phyloP scores from a whole-genome alignment of 257 asterid species.

The Solanum acaule region DNA sequence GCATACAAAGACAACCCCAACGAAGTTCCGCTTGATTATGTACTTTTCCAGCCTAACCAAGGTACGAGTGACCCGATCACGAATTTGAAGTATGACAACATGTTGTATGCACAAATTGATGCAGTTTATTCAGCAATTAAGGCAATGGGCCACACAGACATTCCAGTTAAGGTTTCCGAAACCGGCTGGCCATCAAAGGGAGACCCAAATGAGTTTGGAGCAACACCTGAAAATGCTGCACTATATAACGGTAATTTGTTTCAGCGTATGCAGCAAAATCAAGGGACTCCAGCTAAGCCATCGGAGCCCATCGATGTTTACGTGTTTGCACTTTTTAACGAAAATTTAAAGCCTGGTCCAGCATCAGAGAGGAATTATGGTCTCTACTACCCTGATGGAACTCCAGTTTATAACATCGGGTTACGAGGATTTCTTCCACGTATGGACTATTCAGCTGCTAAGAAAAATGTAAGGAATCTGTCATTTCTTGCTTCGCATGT shows the following conservation, averaged over 20 bases:
- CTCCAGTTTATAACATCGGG: slow-evolving; percentile 67
- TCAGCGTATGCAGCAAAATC: slow-evolving; percentile 28
- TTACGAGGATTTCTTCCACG: slow-evolving; percentile 52
- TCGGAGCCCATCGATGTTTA: slow-evolving; percentile 50
- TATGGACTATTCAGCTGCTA: slow-evolving; percentile 55
- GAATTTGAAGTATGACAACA: slow-evolving; percentile 65
- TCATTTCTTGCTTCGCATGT: not conserved
- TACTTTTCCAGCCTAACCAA: slow-evolving; percentile 60
- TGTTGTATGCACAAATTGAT: slow-evolving; percentile 87
- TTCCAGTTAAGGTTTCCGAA: slow-evolving; percentile 63
- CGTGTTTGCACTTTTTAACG: slow-evolving; percentile 86
- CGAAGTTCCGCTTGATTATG: slow-evolving; percentile 48
- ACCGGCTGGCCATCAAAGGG: slow-evolving; percentile 98
- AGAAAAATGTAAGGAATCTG: slow-evolving; percentile 29
- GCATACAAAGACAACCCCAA: slow-evolving; percentile 64
- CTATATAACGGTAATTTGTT: slow-evolving; percentile 58
- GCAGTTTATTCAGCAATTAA: slow-evolving; percentile 65
- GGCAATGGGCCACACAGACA: slow-evolving; percentile 43
- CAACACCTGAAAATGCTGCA: slow-evolving; percentile 63
- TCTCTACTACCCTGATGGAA: slow-evolving; percentile 68
- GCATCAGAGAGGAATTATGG: slow-evolving; percentile 91
- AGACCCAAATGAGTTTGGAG: slow-evolving; percentile 62
- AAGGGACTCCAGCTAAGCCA: slow-evolving; percentile 88
- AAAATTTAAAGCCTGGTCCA: slow-evolving; percentile 84
- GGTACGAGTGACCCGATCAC: slow-evolving; percentile 57